A percentile compares a stretch with the other conserved stretches of the same genome.
These are phyloP conservation scores for Arachis stenosperma DNA, from an alignment of 306 rosid species.

Conservation along the genomic window DNA sequence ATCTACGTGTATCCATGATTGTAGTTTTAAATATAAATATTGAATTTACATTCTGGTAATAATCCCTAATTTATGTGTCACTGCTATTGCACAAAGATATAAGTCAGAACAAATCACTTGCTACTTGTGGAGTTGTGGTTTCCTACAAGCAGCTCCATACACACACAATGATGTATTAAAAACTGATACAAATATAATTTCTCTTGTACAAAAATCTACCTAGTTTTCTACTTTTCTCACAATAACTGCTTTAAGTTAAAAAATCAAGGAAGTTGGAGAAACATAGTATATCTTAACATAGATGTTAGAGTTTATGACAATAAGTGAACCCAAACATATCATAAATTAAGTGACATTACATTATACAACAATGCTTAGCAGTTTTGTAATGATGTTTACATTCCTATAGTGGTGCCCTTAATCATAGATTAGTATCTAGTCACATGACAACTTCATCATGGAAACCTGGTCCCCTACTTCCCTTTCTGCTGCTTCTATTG, in stretches of 20 bases:
- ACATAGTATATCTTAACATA: background rate
- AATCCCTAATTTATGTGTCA: background rate
- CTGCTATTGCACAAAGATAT: conserved; percentile 29
- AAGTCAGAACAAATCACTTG: conserved; percentile 34
- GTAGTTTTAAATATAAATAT: background rate
- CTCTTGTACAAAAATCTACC: too few species aligned
- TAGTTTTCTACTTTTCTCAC: too few species aligned
- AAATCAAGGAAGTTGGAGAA: too few species aligned
- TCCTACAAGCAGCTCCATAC: conserved; percentile 33
- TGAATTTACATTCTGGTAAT: background rate
- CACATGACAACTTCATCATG: conserved; percentile 44
- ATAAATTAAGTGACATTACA: conserved; percentile 6
- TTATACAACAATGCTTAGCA: conserved; percentile 40
- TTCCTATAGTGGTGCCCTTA: conserved; percentile 47
- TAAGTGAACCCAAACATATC: background rate
- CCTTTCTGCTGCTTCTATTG: conserved; percentile 20
- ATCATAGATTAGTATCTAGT: conserved; percentile 44
- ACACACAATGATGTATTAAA: too few species aligned
- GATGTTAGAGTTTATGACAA: background rate
- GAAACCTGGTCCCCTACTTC: conserved; percentile 46
- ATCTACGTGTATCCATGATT: background rate
- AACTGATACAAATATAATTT: too few species aligned
- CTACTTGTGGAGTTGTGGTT: conserved; percentile 59
- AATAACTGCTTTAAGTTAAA: too few species aligned
- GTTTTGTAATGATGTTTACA: conserved; percentile 55